Conservation (phyloP, 805 yeast genomes). For the Sungouiella thailandica region DNA sequence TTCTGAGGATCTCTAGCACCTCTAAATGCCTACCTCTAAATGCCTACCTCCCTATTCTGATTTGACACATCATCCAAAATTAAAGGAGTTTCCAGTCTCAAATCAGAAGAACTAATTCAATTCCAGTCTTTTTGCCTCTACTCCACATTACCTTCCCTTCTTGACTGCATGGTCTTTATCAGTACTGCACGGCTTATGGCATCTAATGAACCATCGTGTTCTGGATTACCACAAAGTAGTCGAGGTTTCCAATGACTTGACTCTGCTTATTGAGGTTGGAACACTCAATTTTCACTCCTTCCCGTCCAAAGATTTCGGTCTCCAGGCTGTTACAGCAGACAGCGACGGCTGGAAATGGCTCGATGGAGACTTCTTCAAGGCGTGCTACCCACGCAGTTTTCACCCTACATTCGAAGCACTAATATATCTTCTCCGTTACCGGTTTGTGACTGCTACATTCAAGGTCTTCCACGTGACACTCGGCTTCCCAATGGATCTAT, state of each 20-base stretch:
- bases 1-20: too few relatives aligned
- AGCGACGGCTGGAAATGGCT: conserved; percentile 50
- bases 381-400: conserved; percentile 4
- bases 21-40: too few relatives aligned
- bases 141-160: too few relatives aligned
- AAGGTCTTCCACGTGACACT: conserved; percentile 9
- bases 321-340: conserved; percentile 28
- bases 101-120: too few relatives aligned
- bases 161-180: too few relatives aligned
- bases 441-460: conserved; percentile 44
- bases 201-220: background rate
- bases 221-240: conserved; percentile 5
- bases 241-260: conserved; percentile 34
- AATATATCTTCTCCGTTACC: conserved; percentile 38
- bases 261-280: conserved; percentile 44
- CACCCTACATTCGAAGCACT: conserved; percentile 32
- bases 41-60: too few relatives aligned
- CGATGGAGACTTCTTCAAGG: conserved; percentile 38
- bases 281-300: conserved; percentile 38
- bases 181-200: too few relatives aligned
- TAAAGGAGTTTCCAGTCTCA: too few relatives aligned
- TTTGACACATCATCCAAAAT: too few relatives aligned
- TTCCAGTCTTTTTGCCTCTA: too few relatives aligned
- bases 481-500: conserved; percentile 15
- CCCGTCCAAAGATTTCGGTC: conserved; percentile 35